Conservation (phyloP, 306 rosid species). For the Prunus mongolica region DNA sequence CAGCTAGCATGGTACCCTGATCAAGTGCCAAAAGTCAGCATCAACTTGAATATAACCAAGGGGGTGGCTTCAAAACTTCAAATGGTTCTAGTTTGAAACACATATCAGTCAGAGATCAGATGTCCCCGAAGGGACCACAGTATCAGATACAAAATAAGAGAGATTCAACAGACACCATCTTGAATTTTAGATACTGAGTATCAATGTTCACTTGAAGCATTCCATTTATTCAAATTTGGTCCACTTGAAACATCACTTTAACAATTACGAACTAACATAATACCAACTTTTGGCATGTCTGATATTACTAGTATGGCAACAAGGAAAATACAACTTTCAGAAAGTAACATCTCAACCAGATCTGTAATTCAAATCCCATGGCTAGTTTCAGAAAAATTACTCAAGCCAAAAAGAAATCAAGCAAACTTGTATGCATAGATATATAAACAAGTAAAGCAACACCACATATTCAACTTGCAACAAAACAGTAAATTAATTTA, state of each 20-base stretch:
- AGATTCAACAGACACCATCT: not conserved
- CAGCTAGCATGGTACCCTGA: constrained; percentile 95
- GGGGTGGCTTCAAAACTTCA: not conserved
- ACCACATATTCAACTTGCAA: not conserved
- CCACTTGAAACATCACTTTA: not conserved
- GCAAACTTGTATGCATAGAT: not conserved
- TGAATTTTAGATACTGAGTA: not conserved
- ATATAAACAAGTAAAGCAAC: not conserved
- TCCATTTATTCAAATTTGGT: not conserved
- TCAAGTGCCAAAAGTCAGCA: not conserved
- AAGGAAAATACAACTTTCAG: not conserved
- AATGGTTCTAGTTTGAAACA: not conserved
- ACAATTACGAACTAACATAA: not conserved
- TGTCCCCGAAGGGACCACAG: too few species aligned
- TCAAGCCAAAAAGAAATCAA: not conserved
- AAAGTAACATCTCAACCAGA: not conserved
- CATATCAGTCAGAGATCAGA: not conserved
- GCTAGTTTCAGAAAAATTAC: not conserved
- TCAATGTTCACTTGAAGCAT: not conserved
- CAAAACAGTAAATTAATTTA: not conserved
- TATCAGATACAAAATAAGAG: too few species aligned
- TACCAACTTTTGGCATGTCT: too few species aligned
- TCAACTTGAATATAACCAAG: not conserved
- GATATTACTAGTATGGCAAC: not conserved
- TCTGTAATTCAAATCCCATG: not conserved